phyloP scores from a whole-genome alignment of 1,284 basidiomycete species.

The Malassezia obtusa region DNA sequence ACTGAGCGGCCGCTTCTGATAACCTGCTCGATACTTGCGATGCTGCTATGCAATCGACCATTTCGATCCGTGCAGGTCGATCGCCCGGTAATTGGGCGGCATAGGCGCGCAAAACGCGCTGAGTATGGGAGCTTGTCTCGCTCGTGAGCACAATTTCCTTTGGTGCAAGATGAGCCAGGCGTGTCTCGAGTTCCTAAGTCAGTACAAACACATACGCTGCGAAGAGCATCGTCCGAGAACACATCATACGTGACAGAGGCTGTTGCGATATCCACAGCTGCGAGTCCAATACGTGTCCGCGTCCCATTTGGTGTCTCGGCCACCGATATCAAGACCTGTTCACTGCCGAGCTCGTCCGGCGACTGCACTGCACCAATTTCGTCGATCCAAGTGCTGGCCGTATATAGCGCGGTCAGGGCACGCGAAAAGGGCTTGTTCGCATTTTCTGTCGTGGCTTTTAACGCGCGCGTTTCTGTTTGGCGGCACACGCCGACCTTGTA shows the following conservation, averaged over 20 bases:
- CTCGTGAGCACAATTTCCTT: slow-evolving; percentile 59
- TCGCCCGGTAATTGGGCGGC: slow-evolving; percentile 49
- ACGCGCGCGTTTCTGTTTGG: slow-evolving; percentile 83
- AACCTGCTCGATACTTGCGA: not conserved
- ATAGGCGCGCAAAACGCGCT: slow-evolving; percentile 62
- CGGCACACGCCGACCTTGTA: slow-evolving; percentile 76
- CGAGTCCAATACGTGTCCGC: slow-evolving; percentile 60
- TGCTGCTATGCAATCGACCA: not conserved
- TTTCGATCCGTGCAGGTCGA: not conserved
- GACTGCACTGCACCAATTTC: slow-evolving; percentile 54
- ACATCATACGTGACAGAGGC: slow-evolving; percentile 87
- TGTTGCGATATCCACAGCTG: slow-evolving; percentile 72
- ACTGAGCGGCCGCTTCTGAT: slow-evolving; percentile 2
- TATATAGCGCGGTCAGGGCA: slow-evolving; percentile 70
- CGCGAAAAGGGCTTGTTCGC: slow-evolving; percentile 61
- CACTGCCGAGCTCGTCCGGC: slow-evolving; percentile 9
- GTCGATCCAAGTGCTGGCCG: slow-evolving; percentile 73
- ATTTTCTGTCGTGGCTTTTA: slow-evolving; percentile 64
- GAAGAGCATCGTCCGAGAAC: slow-evolving; percentile 49
- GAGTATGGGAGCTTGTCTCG: slow-evolving; percentile 63
- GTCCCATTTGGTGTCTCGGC: slow-evolving; percentile 58
- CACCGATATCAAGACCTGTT: slow-evolving; percentile 49
- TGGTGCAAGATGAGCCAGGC: slow-evolving; percentile 54
- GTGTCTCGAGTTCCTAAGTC: slow-evolving; percentile 35
- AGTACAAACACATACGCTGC: slow-evolving; percentile 13